A percentile compares a stretch with the other conserved stretches of the same genome.
Evolutionary conservation across 352 stramenopile genomes (phyloP).

Genomic region (Pythium periplocum): DNA sequence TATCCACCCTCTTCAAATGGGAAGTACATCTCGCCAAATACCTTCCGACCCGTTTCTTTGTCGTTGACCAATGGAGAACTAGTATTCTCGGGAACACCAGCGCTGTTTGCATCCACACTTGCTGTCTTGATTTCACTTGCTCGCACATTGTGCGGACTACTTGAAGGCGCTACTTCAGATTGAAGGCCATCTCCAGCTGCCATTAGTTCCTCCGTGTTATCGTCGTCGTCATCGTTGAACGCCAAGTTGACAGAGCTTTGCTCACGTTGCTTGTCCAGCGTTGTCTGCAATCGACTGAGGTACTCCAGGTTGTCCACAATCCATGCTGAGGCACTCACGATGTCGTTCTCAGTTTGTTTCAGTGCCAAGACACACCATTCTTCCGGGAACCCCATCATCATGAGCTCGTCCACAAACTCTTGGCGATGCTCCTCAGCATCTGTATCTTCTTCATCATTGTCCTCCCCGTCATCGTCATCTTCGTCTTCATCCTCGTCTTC

Average conservation of each 20-base stretch:
- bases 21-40: constrained; percentile 86
- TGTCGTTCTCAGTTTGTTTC: constrained; percentile 89
- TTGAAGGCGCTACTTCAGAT: constrained; percentile 1
- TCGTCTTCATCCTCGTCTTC: constrained; percentile 24
- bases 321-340: constrained; percentile 87
- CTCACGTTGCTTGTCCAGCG: constrained; percentile 65
- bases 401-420: constrained; percentile 89
- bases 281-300: constrained; percentile 73
- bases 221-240: constrained; percentile 72
- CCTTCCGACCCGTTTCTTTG: constrained; percentile 76
- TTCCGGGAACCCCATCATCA: constrained; percentile 91
- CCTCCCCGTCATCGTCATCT: constrained; percentile 36
- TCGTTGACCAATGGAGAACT: constrained; percentile 31
- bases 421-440: constrained; percentile 42
- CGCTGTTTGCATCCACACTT: neutral
- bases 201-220: constrained; percentile 9
- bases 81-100: neutral
- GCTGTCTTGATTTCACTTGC: too few relatives aligned
- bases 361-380: constrained; percentile 90
- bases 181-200: neutral
- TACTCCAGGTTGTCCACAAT: constrained; percentile 93
- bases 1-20: constrained; percentile 79
- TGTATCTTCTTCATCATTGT: constrained; percentile 47
- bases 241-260: constrained; percentile 24
- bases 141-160: neutral